Evolutionary conservation across 371 early-diverging fungal species (phyloP).

Genomic region (Nematocida displodere): DNA sequence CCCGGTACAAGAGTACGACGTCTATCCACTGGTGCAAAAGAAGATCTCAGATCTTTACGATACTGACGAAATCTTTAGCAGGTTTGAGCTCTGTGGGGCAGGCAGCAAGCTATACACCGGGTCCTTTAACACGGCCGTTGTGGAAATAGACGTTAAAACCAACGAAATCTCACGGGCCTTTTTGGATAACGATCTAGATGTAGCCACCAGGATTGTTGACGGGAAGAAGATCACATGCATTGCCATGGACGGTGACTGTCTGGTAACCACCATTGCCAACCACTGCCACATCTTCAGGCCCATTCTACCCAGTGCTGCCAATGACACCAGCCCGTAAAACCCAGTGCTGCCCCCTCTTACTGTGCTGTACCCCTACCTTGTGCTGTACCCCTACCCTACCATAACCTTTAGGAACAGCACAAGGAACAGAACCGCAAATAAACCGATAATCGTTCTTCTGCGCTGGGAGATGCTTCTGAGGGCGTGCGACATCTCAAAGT

Average conservation of each 20-base stretch:
- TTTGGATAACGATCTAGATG: slow-evolving; percentile 43
- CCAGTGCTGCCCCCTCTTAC: background rate
- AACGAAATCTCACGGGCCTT: slow-evolving; percentile 20
- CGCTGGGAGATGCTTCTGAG: background rate
- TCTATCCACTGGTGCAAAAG: slow-evolving; percentile 30
- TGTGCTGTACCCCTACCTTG: background rate
- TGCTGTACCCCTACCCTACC: background rate
- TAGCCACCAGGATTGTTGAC: slow-evolving; percentile 31
- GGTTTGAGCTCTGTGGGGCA: slow-evolving; percentile 52
- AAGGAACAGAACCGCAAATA: slow-evolving; percentile 37
- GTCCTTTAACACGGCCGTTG: slow-evolving; percentile 45
- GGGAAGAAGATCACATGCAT: slow-evolving; percentile 54
- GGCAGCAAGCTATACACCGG: slow-evolving; percentile 58
- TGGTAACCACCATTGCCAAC: slow-evolving; percentile 49
- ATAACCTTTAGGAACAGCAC: slow-evolving; percentile 12
- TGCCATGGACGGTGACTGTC: slow-evolving; percentile 38
- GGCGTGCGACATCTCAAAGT: slow-evolving; percentile 27
- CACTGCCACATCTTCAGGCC: slow-evolving; percentile 44
- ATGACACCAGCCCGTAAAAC: background rate
- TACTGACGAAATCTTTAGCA: slow-evolving; percentile 58
- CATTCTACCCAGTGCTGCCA: background rate
- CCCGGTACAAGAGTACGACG: slow-evolving; percentile 25
- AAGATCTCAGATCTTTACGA: slow-evolving; percentile 53
- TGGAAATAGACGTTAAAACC: slow-evolving; percentile 42
- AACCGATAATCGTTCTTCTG: slow-evolving; percentile 29